phyloP scores from a whole-genome alignment of 495 filamentous ascomycete species.

The Margaritispora aquatica region DNA sequence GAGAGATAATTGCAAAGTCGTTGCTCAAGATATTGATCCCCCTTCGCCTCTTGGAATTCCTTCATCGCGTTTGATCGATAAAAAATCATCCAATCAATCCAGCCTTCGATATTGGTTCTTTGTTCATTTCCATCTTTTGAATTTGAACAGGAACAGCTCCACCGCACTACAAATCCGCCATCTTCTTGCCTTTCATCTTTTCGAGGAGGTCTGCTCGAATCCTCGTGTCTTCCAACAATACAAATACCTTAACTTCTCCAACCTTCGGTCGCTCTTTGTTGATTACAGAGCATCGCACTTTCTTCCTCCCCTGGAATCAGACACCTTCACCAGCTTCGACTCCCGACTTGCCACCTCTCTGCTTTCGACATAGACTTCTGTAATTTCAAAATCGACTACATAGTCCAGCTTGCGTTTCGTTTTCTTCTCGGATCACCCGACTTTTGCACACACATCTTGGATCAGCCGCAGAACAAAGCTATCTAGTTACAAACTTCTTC shows the following conservation, averaged over 20 bases:
- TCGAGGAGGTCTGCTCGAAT: not conserved
- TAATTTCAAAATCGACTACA: constrained; percentile 24
- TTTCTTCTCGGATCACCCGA: constrained; percentile 12
- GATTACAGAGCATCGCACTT: constrained; percentile 23
- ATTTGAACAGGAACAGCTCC: constrained; percentile 17
- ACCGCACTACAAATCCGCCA: constrained; percentile 26
- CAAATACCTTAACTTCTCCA: not conserved
- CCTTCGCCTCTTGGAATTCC: constrained; percentile 7
- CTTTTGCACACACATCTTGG: constrained; percentile 21
- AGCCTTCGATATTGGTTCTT: constrained; percentile 2
- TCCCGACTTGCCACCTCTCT: constrained; percentile 13
- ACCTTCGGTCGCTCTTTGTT: constrained; percentile 24
- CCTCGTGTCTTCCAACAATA: constrained; percentile 4
- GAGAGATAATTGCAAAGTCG: constrained; percentile 8
- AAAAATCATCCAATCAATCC: not conserved
- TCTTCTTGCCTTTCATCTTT: not conserved
- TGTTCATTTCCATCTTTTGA: constrained; percentile 12
- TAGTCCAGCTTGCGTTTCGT: constrained; percentile 19
- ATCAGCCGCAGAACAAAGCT: constrained; percentile 16
- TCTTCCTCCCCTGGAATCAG: not conserved
- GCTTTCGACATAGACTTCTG: constrained; percentile 10
- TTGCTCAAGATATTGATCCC: too few species aligned
- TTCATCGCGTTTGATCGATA: constrained; percentile 1
- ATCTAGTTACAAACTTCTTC: constrained; percentile 14
- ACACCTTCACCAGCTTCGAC: not conserved